These are phyloP conservation scores for Echium plantagineum DNA, from an alignment of 257 asterid species.

Conservation along the genomic window DNA sequence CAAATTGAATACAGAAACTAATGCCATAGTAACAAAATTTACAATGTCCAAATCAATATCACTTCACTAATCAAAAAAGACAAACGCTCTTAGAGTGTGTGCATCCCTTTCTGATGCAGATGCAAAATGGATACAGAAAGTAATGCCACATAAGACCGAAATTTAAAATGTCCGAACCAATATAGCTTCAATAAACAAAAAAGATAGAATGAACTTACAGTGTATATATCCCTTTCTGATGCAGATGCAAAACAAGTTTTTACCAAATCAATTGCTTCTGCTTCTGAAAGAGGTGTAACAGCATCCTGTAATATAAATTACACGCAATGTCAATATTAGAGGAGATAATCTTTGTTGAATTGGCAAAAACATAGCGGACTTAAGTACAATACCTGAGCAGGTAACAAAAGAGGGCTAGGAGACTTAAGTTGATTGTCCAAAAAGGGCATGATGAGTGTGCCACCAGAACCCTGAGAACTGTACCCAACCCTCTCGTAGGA, in stretches of 20 bases:
- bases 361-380: too few relatives aligned
- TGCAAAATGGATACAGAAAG: too few relatives aligned
- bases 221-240: slow-evolving; percentile 72
- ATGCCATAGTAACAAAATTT: too few relatives aligned
- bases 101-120: too few relatives aligned
- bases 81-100: too few relatives aligned
- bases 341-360: background rate
- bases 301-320: slow-evolving; percentile 22
- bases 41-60: too few relatives aligned
- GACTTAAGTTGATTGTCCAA: slow-evolving; percentile 51
- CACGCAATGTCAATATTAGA: background rate
- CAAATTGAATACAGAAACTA: too few relatives aligned
- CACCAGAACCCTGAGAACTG: slow-evolving; percentile 89
- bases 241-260: slow-evolving; percentile 79
- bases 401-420: slow-evolving; percentile 27
- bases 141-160: too few relatives aligned
- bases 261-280: slow-evolving; percentile 79
- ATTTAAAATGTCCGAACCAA: too few relatives aligned
- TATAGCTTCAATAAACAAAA: too few relatives aligned
- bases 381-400: slow-evolving; percentile 15
- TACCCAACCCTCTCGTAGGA: slow-evolving; percentile 92
- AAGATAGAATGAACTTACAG: slow-evolving; percentile 28
- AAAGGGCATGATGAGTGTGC: slow-evolving; percentile 83
- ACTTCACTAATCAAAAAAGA: too few relatives aligned
- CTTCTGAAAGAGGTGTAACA: slow-evolving; percentile 57